Percentiles rank a stretch among this genome's conserved stretches.
These are phyloP conservation scores for Candida suzukii DNA, from an alignment of 805 yeast species.

Conservation along the genomic window DNA sequence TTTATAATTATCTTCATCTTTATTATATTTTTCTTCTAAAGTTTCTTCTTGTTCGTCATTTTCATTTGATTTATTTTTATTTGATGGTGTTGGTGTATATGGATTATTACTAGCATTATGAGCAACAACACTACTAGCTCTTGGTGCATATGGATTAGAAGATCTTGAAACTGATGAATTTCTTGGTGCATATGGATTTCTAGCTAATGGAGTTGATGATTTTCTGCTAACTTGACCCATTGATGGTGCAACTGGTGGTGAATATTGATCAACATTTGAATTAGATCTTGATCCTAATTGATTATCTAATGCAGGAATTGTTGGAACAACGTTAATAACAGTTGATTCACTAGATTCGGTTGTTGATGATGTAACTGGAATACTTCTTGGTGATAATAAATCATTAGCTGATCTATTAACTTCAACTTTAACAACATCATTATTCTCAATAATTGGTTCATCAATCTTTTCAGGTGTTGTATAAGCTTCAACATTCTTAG, in stretches of 20 bases:
- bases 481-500: neutral
- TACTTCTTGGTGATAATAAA: no score
- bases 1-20: neutral
- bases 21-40: neutral
- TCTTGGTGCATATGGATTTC: conserved; percentile 4
- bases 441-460: neutral
- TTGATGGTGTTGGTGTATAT: conserved; percentile 14
- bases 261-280: neutral
- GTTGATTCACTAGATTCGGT: no score
- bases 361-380: no score
- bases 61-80: no score
- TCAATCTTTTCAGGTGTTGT: neutral
- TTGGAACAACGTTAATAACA: no score
- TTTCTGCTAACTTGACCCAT: no score
- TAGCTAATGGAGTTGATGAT: neutral
- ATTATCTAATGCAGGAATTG: no score
- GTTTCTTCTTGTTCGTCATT: neutral
- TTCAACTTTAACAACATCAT: neutral
- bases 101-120: conserved; percentile 15
- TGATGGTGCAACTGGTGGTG: no score
- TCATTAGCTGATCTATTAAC: no score
- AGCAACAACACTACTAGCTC: neutral
- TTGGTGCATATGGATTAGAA: conserved; percentile 2
- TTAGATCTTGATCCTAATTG: no score
- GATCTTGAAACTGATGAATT: neutral